Percentiles rank a stretch among this genome's conserved stretches.
Conservation (phyloP, 108 stramenopile species). For the Phaeodactylum tricornutum region DNA sequence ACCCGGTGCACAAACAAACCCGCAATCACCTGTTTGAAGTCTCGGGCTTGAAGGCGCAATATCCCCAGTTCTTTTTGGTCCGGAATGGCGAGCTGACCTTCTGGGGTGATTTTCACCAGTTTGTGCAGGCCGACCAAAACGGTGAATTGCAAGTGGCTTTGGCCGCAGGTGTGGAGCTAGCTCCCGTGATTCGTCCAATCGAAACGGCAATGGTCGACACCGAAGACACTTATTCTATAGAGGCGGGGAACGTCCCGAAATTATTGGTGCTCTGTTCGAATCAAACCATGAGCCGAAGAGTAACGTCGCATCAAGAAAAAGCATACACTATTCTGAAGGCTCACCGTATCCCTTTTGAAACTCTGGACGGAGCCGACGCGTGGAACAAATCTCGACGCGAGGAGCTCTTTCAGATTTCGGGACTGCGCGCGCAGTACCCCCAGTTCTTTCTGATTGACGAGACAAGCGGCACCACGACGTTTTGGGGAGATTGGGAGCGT, state of each 20-base stretch:
- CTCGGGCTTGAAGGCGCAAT: constrained; percentile 26
- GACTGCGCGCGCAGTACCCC: constrained; percentile 43
- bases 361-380: constrained; percentile 28
- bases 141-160: no score
- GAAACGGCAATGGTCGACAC: neutral
- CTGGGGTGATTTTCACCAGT: neutral
- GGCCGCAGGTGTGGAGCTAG: neutral
- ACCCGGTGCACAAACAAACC: constrained; percentile 7
- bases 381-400: constrained; percentile 30
- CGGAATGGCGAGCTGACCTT: neutral
- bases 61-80: constrained; percentile 39
- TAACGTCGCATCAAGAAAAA: neutral
- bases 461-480: constrained; percentile 13
- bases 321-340: neutral
- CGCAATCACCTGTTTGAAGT: constrained; percentile 25
- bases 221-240: no score
- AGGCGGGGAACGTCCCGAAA: no score
- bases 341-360: neutral
- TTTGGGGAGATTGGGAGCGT: constrained; percentile 7
- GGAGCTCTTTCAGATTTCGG: constrained; percentile 45
- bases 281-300: neutral
- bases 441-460: constrained; percentile 43
- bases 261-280: neutral
- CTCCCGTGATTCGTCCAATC: no score
- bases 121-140: no score